A percentile compares a stretch with the other conserved stretches of the same genome.
Evolutionary conservation across 2,329 filamentous ascomycete species (phyloP).

Genomic region (Colletotrichum plurivorum): DNA sequence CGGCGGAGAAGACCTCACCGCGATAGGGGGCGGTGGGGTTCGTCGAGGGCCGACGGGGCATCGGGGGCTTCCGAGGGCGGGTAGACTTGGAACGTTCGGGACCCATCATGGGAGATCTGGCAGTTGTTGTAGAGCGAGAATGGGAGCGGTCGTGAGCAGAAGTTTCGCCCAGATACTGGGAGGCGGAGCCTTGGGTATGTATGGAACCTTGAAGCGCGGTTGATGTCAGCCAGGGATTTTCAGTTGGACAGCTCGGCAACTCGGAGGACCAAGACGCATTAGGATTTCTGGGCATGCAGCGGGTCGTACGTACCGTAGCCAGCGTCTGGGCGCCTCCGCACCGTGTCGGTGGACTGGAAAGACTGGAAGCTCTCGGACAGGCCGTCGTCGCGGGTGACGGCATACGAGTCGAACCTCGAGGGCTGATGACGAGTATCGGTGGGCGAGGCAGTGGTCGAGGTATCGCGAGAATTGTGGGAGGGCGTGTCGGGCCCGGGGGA

Average conservation of each 20-base stretch:
- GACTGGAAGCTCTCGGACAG: conserved; percentile 70
- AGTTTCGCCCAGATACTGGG: conserved; percentile 53
- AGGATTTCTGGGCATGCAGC: conserved; percentile 38
- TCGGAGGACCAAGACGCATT: conserved; percentile 34
- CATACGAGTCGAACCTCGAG: conserved; percentile 51
- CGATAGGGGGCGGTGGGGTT: conserved; percentile 80
- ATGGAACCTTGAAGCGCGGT: conserved; percentile 36
- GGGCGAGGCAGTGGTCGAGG: conserved; percentile 60
- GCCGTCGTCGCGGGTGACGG: conserved; percentile 57
- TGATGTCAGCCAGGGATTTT: conserved; percentile 36
- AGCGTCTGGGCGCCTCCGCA: conserved; percentile 69
- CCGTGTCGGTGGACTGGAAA: conserved; percentile 72
- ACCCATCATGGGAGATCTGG: conserved; percentile 61
- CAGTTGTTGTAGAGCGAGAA: conserved; percentile 50
- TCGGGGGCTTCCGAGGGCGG: conserved; percentile 78
- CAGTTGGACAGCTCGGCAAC: conserved; percentile 32
- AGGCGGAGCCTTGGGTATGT: conserved; percentile 34
- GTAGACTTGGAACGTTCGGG: conserved; percentile 64
- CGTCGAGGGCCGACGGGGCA: conserved; percentile 82
- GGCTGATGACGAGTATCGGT: conserved; percentile 63
- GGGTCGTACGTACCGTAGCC: conserved; percentile 65
- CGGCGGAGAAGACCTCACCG: conserved; percentile 89
- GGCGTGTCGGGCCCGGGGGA: conserved; percentile 51
- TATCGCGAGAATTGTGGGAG: conserved; percentile 54
- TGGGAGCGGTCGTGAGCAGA: conserved; percentile 55